phyloP scores from a whole-genome alignment of 495 filamentous ascomycete species.

The Echria macrotheca region DNA sequence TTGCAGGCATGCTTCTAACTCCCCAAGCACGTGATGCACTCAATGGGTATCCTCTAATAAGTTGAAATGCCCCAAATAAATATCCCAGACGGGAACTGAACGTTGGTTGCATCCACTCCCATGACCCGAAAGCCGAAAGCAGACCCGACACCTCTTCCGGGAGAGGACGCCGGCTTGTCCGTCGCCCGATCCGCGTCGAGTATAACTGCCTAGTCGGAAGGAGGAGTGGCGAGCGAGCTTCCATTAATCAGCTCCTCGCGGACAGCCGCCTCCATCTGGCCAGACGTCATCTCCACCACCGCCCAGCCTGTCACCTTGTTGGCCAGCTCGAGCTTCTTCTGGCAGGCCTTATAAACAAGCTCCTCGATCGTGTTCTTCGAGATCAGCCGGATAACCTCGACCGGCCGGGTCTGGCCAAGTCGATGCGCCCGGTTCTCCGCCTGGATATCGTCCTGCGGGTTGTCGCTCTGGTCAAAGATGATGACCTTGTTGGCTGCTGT shows the following conservation, averaged over 20 bases:
- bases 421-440: conserved; percentile 95
- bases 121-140: too few species aligned
- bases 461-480: conserved; percentile 93
- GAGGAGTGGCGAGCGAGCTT: conserved; percentile 9
- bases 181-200: too few species aligned
- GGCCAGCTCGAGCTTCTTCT: conserved; percentile 90
- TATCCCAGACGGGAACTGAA: too few species aligned
- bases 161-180: too few species aligned
- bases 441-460: conserved; percentile 93
- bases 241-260: conserved; percentile 19
- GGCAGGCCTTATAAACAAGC: conserved; percentile 80
- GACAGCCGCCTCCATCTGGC: conserved; percentile 28
- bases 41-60: too few species aligned
- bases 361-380: conserved; percentile 85
- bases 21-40: too few species aligned
- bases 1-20: too few species aligned
- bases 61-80: too few species aligned
- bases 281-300: conserved; percentile 23
- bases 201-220: too few species aligned
- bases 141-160: too few species aligned
- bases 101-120: too few species aligned
- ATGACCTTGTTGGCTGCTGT: conserved; percentile 94
- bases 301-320: conserved; percentile 57
- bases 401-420: conserved; percentile 82
- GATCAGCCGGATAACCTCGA: conserved; percentile 79